Percentiles rank a stretch among this genome's conserved stretches.
Evolutionary conservation across 768 basidiomycete genomes (phyloP).

Genomic region (Tricholoma sp.): DNA sequence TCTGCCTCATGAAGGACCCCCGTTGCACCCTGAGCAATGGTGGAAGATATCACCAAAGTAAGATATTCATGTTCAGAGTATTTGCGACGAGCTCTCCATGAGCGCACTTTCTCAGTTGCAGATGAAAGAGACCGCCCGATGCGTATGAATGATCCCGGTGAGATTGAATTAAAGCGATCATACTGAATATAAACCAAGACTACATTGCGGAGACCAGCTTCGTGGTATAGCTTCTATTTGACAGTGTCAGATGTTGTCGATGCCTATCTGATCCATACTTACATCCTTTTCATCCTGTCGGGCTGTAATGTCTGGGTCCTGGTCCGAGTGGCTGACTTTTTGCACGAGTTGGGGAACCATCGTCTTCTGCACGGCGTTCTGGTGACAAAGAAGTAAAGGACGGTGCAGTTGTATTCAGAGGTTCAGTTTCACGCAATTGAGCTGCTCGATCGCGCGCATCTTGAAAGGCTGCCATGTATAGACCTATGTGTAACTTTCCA

Average conservation of each 20-base stretch:
- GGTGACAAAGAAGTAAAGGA: neutral
- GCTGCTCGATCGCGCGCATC: constrained; percentile 6
- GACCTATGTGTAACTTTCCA: constrained; percentile 6
- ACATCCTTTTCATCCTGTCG: too few relatives aligned
- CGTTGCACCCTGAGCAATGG: neutral
- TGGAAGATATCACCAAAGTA: neutral
- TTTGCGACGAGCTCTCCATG: neutral
- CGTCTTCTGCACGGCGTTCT: neutral
- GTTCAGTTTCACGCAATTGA: neutral
- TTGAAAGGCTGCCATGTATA: constrained; percentile 5
- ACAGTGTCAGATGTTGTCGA: neutral
- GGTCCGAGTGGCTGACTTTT: neutral
- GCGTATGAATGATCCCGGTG: constrained; percentile 1
- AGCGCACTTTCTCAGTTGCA: neutral
- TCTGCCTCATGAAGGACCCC: neutral
- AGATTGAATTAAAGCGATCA: neutral
- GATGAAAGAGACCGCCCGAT: neutral
- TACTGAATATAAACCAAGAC: constrained; percentile 3
- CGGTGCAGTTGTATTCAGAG: neutral
- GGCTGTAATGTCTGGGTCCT: neutral
- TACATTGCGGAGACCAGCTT: neutral
- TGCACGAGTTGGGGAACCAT: neutral
- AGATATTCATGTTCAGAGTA: neutral
- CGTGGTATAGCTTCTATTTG: neutral
- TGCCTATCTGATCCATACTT: neutral